Base-by-base conservation (phyloP, 208 protist genomes). In the Acanthamoeba rhysodes region DNA sequence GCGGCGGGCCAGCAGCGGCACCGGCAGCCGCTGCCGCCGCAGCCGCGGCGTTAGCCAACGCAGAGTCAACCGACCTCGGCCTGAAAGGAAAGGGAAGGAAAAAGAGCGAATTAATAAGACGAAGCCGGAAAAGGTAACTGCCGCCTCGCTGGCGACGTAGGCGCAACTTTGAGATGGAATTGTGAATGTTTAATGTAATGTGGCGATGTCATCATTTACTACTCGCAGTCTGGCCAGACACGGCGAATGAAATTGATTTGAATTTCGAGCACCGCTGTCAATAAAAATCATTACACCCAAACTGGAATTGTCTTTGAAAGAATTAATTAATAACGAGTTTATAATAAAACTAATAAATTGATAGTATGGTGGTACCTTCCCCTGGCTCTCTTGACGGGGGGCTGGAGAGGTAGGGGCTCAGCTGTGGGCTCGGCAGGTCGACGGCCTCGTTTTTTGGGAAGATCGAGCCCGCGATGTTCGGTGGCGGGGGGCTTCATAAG, bases 371-470 rank as follows among this genome's bases (percentile, higher is more conserved):
- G 29, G 50, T 34, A 88, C 80, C 80, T 57, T 32, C 80, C 80
- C 12, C 80, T n/a, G 41, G 80, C 80, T 55, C 80, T 29, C 50
- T 88, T 88, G 12, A 88, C 50, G 10, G 80, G 80, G 5, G 80
- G 80, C 50, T 88, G 80, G 24, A 85, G 45, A 37, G 76, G 27
- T 37, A 88, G 50, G 22, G 80, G n/a, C 50, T 88, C 80, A 64
- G 80, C 22, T 27, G 53, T 64, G 50, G 80, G 50, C 22, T 88
- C 80, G n/a, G 80, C 80, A 22, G 80, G 80, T 27, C 29, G 5
- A 12, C 80, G 45, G 27, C 80, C 80, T 8, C 80, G 80, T 34
- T 88, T 88, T 45, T 88, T 88, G n/a, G 80, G 80, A 12, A 88
- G 50, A 88, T 88, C 80, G 22, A 88, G 80, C 22, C 80, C 80